Evolutionary conservation across 1,284 basidiomycete species (phyloP), one percentile per base, ranked within the genome.

Genomic region (Coriolopsis trogii): DNA sequence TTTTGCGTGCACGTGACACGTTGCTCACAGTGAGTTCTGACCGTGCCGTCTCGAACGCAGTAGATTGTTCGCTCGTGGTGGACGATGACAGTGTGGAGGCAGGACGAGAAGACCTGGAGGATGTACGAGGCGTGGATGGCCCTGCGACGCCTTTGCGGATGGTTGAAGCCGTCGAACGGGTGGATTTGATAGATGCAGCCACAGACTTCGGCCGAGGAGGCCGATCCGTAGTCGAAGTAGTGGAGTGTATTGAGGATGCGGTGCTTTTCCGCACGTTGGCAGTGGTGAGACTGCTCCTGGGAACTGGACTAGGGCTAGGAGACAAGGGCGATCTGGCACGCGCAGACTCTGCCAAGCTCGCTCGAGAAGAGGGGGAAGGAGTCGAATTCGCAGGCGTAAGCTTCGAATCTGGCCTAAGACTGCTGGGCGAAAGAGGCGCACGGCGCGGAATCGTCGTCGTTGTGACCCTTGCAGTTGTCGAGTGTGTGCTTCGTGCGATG

Each of bases 361-460:
- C 53, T 24, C 60, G 65, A 12, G 62, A 60, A 12, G 62, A 60
- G 15, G 61, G 44, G 1, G 65, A 54, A 15, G 62, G 55, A 7
- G 59, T 56, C 8, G 63, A 45, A 16, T 58, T 55, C 4, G 60
- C 52, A n/a, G 70, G 84, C 1, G 82, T 85, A 8, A 88, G 72
- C 59, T 89, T 88, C 4, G 85, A 88, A 56, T 89, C 87, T 3
- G 84, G 84, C 3, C 84, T 70, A 13, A 69, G 66, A 18, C 69
- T 56, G 21, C 53, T 69, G 1, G 68, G 56, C 3, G 61, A 63
- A 2, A 56, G 53, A n/a, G 57, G 55, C 6, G 50, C 40, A 15
- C 63, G 63, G 49, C 73, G 64, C 21, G 63, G 58, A 7, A 59
- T 43, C 2, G 65, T 61, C 6, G 64, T 58, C 5, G 67, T 61